These are phyloP conservation scores for Waltergamsia citrina DNA, from an alignment of 2,329 filamentous ascomycete genomes.

Conservation along the genomic window DNA sequence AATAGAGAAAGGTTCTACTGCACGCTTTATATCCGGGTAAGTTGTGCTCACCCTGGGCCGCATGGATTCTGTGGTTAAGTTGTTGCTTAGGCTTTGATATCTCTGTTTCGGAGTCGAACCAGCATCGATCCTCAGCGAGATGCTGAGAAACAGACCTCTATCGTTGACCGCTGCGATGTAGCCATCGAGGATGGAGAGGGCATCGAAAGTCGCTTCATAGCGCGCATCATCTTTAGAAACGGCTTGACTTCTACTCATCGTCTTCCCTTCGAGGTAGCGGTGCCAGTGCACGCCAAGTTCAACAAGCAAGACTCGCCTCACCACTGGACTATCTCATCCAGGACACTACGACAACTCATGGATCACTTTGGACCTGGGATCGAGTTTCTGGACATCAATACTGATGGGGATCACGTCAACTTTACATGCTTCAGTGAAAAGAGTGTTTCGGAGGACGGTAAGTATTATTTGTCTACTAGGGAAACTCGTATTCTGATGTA, in stretches of 20 bases:
- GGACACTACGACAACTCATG: conserved; percentile 63
- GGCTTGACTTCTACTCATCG: conserved; percentile 70
- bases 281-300: conserved; percentile 72
- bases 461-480: conserved; percentile 6
- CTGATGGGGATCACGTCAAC: conserved; percentile 62
- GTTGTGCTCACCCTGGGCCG: not conserved
- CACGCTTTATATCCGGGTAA: conserved; percentile 61
- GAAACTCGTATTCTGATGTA: too few relatives aligned
- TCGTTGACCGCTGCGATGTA: conserved; percentile 67
- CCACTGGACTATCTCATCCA: conserved; percentile 63
- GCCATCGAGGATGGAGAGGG: conserved; percentile 62
- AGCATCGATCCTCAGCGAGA: conserved; percentile 46
- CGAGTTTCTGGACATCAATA: conserved; percentile 71
- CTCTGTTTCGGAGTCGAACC: conserved; percentile 61
- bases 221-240: conserved; percentile 66
- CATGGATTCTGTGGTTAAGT: not conserved
- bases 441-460: conserved; percentile 51
- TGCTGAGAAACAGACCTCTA: conserved; percentile 55
- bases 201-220: conserved; percentile 63
- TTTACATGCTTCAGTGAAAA: conserved; percentile 80
- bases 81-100: conserved; percentile 50
- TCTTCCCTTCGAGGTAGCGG: conserved; percentile 62
- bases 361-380: conserved; percentile 75
- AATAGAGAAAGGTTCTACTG: conserved; percentile 59
- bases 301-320: conserved; percentile 56